These are phyloP conservation scores for Durio zibethinus DNA, from an alignment of 345 rosid genomes.

Conservation along the genomic window DNA sequence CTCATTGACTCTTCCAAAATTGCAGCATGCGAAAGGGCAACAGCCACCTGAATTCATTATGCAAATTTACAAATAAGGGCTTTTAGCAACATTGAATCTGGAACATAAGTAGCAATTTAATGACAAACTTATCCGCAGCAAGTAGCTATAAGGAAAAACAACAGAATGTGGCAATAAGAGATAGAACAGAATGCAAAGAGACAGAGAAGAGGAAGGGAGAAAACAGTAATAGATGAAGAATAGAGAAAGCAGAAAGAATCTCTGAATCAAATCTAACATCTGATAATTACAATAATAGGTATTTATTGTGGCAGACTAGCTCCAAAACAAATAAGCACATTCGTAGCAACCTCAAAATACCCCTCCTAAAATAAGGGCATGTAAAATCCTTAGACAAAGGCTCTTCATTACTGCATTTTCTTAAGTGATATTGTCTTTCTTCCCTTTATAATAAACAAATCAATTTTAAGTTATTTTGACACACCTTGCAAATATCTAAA, in stretches of 20 bases:
- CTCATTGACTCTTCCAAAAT: constrained; percentile 98
- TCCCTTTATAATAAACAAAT: not conserved
- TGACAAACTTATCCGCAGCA: not conserved
- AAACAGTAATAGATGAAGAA: not conserved
- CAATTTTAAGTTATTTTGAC: not conserved
- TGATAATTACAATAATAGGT: not conserved
- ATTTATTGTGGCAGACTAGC: not conserved
- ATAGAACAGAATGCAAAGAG: not conserved
- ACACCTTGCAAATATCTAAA: not conserved
- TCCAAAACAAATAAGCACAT: not conserved
- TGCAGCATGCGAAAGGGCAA: constrained; percentile 98
- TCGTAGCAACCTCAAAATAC: not conserved
- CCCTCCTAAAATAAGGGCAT: not conserved
- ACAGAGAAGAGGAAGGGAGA: not conserved
- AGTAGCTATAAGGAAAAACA: not conserved
- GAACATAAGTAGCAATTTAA: not conserved
- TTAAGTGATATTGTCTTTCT: not conserved
- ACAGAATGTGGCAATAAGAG: not conserved
- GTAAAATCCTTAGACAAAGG: not conserved
- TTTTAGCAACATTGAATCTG: not conserved
- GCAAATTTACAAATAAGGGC: constrained; percentile 12
- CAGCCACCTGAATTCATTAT: constrained; percentile 68
- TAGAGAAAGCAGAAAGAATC: not conserved
- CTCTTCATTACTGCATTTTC: not conserved
- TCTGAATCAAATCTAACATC: not conserved